Percentiles rank a stretch among this genome's conserved stretches.
Evolutionary conservation across 2,329 filamentous ascomycete genomes (phyloP).

Genomic region (Exophiala calicioides): DNA sequence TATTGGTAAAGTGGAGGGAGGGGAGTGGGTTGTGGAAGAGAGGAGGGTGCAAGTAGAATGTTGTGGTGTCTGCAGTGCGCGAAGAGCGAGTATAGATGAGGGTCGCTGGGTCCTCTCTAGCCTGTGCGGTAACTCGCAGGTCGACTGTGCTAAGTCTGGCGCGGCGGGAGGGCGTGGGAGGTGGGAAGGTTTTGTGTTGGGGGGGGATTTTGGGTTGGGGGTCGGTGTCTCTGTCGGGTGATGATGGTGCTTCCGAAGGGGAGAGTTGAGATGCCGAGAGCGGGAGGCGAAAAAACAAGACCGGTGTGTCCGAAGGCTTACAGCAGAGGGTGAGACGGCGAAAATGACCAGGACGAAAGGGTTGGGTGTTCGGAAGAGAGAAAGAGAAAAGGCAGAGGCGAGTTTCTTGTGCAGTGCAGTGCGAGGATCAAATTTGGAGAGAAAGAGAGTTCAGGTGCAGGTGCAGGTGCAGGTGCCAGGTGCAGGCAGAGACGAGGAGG

Average conservation of each 20-base stretch:
- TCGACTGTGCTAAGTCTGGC: conserved; percentile 25
- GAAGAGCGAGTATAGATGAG: conserved; percentile 27
- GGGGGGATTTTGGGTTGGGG: conserved; percentile 20
- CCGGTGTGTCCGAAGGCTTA: conserved; percentile 5
- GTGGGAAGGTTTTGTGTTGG: conserved; percentile 28
- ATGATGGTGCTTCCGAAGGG: conserved; percentile 14
- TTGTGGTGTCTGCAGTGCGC: conserved; percentile 21
- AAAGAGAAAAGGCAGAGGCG: conserved; percentile 9
- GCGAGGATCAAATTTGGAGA: conserved; percentile 5
- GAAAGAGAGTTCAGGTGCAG: not conserved
- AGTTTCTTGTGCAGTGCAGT: no score
- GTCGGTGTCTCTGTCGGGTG: conserved; percentile 15
- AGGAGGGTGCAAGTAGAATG: conserved; percentile 11
- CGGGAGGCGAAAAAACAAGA: conserved; percentile 14
- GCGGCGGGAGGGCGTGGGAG: conserved; percentile 21
- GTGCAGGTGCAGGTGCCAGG: no score
- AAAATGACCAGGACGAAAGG: no score
- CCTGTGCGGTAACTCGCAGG: conserved; percentile 27
- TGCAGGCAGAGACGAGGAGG: no score
- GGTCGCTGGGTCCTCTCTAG: conserved; percentile 24
- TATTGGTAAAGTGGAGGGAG: conserved; percentile 25
- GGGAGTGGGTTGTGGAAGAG: conserved; percentile 24
- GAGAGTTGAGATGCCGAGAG: conserved; percentile 7
- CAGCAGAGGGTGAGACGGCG: no score
- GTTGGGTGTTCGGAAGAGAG: not conserved